Conservation (phyloP, 768 basidiomycete species). For the Auricularia cornea region DNA sequence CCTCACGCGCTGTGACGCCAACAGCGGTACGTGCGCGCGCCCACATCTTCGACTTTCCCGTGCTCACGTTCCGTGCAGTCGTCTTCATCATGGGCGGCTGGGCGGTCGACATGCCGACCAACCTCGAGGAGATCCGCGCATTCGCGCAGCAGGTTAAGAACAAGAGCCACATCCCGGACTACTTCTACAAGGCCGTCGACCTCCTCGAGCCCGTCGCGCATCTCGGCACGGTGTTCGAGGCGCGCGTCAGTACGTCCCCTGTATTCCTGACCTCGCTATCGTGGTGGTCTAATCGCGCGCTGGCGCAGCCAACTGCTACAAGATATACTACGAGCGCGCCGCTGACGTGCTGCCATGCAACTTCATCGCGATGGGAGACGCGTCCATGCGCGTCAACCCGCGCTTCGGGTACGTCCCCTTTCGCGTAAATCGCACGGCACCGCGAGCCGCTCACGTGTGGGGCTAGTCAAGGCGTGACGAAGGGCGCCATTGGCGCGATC, state of each 20-base stretch:
- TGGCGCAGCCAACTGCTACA: slow-evolving; percentile 9
- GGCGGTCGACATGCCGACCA: neutral
- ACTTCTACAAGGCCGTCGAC: slow-evolving; percentile 19
- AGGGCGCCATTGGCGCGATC: slow-evolving; percentile 14
- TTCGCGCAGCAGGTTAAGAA: neutral
- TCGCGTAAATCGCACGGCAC: neutral
- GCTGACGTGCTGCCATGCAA: slow-evolving; percentile 21
- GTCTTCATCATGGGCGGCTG: neutral
- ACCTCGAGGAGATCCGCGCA: neutral
- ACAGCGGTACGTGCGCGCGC: neutral
- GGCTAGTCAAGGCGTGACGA: slow-evolving; percentile 15
- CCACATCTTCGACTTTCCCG: neutral
- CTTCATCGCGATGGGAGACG: slow-evolving; percentile 30
- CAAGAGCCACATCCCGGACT: slow-evolving; percentile 18
- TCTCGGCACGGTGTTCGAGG: slow-evolving; percentile 7
- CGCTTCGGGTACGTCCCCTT: slow-evolving; percentile 9
- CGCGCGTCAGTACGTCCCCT: neutral
- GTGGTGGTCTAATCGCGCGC: too few species aligned
- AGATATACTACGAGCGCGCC: slow-evolving; percentile 16
- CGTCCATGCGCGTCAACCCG: slow-evolving; percentile 22
- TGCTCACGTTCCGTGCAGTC: neutral
- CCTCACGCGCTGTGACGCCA: neutral
- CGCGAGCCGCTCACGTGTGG: too few species aligned
- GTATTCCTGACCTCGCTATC: neutral
- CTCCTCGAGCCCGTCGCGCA: slow-evolving; percentile 21